Percentiles rank a stretch among this genome's conserved stretches.
Conservation (phyloP, 2,329 filamentous ascomycete genomes). For the Sarocladium kiliense region DNA sequence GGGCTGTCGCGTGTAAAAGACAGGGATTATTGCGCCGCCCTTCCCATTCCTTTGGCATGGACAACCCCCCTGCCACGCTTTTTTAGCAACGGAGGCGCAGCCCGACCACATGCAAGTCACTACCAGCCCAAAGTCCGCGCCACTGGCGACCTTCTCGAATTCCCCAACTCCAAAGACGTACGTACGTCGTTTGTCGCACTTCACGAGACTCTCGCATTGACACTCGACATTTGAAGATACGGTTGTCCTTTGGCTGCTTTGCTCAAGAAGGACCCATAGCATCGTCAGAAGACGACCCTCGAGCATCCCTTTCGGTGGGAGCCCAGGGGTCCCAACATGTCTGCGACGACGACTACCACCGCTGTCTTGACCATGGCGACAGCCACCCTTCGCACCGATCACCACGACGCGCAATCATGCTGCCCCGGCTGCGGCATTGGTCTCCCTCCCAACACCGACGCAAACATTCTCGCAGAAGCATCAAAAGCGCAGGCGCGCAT, state of each 20-base stretch:
- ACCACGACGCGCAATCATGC: conserved; percentile 24
- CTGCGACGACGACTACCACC: not conserved
- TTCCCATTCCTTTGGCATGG: not conserved
- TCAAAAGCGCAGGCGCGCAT: conserved; percentile 53
- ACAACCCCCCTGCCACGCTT: conserved; percentile 1
- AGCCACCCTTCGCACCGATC: conserved; percentile 15
- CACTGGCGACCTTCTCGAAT: not conserved
- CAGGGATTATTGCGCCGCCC: not conserved
- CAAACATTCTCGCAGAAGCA: not conserved
- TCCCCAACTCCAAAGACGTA: not conserved
- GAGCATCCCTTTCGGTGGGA: not conserved
- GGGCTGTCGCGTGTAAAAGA: not conserved
- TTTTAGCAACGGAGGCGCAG: not conserved
- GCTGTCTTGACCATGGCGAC: conserved; percentile 27
- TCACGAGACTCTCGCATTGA: not conserved
- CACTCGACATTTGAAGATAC: not conserved
- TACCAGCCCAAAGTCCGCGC: not conserved
- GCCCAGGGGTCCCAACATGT: conserved; percentile 4
- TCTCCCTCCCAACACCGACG: conserved; percentile 21
- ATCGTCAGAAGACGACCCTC: too few relatives aligned
- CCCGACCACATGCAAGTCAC: conserved; percentile 4
- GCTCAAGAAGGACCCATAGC: too few relatives aligned
- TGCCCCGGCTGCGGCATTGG: conserved; percentile 45
- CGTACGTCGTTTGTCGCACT: not conserved
- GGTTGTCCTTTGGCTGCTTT: too few relatives aligned